Conservation (phyloP, 352 stramenopile species). For the Pythium scleroteichum region DNA sequence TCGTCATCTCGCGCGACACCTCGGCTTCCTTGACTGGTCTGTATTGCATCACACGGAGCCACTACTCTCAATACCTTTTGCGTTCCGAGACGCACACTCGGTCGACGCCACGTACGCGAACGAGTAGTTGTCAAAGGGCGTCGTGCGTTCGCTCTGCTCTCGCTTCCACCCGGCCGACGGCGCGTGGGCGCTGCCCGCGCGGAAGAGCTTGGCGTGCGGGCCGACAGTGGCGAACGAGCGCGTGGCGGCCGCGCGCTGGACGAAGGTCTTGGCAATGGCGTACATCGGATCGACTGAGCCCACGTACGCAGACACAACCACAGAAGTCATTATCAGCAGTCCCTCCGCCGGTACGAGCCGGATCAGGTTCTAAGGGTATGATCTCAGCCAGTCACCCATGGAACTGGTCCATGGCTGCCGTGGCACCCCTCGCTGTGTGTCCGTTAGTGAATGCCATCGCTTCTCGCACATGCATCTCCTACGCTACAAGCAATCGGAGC, state of each 20-base stretch:
- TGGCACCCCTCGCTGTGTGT: slow-evolving; percentile 59
- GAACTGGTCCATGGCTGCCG: slow-evolving; percentile 47
- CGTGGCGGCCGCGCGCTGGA: slow-evolving; percentile 18
- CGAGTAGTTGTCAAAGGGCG: slow-evolving; percentile 56
- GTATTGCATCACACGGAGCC: not conserved
- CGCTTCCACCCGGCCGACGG: slow-evolving; percentile 52
- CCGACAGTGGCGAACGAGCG: slow-evolving; percentile 54
- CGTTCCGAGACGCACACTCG: too few relatives aligned
- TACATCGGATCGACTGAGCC: slow-evolving; percentile 30
- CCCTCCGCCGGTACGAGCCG: slow-evolving; percentile 63
- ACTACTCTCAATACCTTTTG: not conserved
- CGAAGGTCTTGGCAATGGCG: slow-evolving; percentile 40
- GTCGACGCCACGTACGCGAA: slow-evolving; percentile 47
- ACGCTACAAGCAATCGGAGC: slow-evolving; percentile 7
- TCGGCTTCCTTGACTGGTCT: slow-evolving; percentile 67
- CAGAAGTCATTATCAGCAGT: slow-evolving; percentile 54
- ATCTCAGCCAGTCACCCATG: slow-evolving; percentile 60
- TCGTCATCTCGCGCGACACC: slow-evolving; percentile 71
- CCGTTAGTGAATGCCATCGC: slow-evolving; percentile 36
- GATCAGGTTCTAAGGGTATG: slow-evolving; percentile 73
- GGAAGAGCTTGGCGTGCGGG: slow-evolving; percentile 42
- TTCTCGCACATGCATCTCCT: slow-evolving; percentile 5
- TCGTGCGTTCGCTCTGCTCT: slow-evolving; percentile 41
- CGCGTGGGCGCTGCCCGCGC: slow-evolving; percentile 41
- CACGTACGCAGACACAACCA: slow-evolving; percentile 22